Base-by-base conservation (phyloP, 2,329 filamentous ascomycete genomes). In the Xylaria sp. region DNA sequence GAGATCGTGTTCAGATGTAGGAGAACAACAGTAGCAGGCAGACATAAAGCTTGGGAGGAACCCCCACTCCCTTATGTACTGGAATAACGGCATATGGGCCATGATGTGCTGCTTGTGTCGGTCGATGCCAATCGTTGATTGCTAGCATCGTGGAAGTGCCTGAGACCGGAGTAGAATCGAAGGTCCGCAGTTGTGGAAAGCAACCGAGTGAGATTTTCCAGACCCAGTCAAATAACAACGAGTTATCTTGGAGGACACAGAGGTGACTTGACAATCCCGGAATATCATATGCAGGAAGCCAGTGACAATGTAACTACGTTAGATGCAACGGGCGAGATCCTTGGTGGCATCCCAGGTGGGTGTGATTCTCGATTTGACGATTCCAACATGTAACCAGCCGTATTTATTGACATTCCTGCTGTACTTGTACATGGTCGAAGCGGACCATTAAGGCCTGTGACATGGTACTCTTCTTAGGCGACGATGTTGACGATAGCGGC, bases 151-250 rank as follows among this genome's bases (percentile, higher is more conserved):
- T 18, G 42, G 40, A 22, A 53, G 46, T 48, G 54, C 53, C 52
- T 60, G 51, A 48, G 44, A 56, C 55, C 57, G 50, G 54, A 60
- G 50, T 39, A 59, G 39, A 50, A 52, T 39, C 57, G 50, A 56
- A 53, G 57, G 39, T 52, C 48, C 37, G 39, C 38, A 49, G 34
- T 52, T 41, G 48, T 53, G 37, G 26, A 44, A 53, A 51, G 54
- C 8, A 40, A 52, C 56, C 48, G 42, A 58, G 46, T 57, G 52
- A 53, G 48, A 53, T 59, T 50, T 62, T 43, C 52, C 54, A 64
- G 54, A 41, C 54, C 72, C 72, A 76, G 72, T 74, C 68, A 74
- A 62, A 67, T 60, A 64, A 60, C 69, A 65, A 66, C 67, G 50
- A 69, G 67, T 72, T 75, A 75, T 75, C 64, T 65, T 38, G 50